Conservation (phyloP, 352 stramenopile species). For the Phytophthora constricta region DNA sequence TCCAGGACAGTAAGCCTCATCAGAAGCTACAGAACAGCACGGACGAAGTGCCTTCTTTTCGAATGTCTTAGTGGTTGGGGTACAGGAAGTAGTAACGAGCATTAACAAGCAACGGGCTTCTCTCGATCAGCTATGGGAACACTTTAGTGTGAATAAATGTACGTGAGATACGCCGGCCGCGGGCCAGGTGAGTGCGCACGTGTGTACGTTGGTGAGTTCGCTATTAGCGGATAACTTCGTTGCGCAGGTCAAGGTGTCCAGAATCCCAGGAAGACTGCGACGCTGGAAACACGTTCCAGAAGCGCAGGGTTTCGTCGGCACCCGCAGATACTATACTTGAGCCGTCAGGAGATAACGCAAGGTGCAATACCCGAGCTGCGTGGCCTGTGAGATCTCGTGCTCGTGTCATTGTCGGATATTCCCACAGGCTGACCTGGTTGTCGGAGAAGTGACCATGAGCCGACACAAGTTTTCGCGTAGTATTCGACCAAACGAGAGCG, state of each 20-base stretch:
- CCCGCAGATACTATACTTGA: constrained; percentile 92
- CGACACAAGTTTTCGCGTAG: constrained; percentile 92
- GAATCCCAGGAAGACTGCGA: constrained; percentile 1
- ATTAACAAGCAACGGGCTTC: constrained; percentile 12
- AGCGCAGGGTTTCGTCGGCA: constrained; percentile 96
- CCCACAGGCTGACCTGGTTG: constrained; percentile 96
- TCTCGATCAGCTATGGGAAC: constrained; percentile 15
- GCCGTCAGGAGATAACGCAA: constrained; percentile 93
- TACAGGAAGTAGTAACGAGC: constrained; percentile 1
- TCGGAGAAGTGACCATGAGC: constrained; percentile 91
- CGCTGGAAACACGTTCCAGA: constrained; percentile 94
- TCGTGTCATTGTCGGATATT: constrained; percentile 94
- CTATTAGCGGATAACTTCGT: constrained; percentile 13
- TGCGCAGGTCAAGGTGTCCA: background rate
- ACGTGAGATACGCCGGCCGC: constrained; percentile 29
- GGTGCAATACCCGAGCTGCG: constrained; percentile 92
- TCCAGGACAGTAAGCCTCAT: constrained; percentile 15
- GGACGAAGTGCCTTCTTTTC: constrained; percentile 32
- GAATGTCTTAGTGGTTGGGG: constrained; percentile 2
- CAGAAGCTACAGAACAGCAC: constrained; percentile 26
- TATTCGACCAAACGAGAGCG: constrained; percentile 89
- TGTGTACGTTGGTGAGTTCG: background rate
- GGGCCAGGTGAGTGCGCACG: constrained; percentile 1
- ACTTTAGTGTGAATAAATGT: constrained; percentile 27
- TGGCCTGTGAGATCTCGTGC: constrained; percentile 95